Base-by-base conservation (phyloP, 2,329 filamentous ascomycete species). In the Camillea tinctor region DNA sequence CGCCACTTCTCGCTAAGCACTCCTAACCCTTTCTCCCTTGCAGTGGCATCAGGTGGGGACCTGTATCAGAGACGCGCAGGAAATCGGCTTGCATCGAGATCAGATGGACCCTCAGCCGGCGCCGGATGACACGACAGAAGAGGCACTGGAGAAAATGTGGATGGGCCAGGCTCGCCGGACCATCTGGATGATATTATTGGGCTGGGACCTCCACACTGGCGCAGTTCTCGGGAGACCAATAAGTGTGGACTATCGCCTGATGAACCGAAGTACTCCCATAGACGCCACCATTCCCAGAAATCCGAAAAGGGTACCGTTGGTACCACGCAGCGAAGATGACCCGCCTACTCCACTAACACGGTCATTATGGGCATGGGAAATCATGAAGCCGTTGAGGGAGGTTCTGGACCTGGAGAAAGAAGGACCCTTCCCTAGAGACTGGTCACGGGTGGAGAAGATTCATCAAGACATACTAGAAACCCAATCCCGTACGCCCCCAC, bases 21-120 rank as follows among this genome's bases (percentile, higher is more conserved):
- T 26, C 36, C 62, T 70, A 57, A 69, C 62, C 40, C 23, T 4
- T 4, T 7, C 36, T 44, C 36, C 11, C 17, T 48, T 4, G 22
- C 55, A 84, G 80, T 85, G 82, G 82, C 83, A 86, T 67, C 77
- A 79, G 1, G 76, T 88, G 26, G 82, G 83, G 1, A 77, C 79
- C 21, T 81, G 83, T 0, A 86, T 88, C 58, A 77, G 84, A 49
- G 85, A 88, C 68, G 86, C 84, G 0, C 85, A 88, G 68, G 85
- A 88, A 65, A 80, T 88, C 49, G 86, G 85, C 13, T 74, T 88
- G 66, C 82, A 88, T 64, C 78, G 81, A 13, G 80, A 84, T 62
- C 77, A 74, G 40, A 72, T 81, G 24, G 83, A 86, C 63, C 82
- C 82, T 0, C 79, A 79, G 54, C 80, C 82, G 2, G 73, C 71